Evolutionary conservation across 139 green algal genomes (phyloP), one percentile per base, ranked within the genome.

Genomic region (Haematococcus sp.): DNA sequence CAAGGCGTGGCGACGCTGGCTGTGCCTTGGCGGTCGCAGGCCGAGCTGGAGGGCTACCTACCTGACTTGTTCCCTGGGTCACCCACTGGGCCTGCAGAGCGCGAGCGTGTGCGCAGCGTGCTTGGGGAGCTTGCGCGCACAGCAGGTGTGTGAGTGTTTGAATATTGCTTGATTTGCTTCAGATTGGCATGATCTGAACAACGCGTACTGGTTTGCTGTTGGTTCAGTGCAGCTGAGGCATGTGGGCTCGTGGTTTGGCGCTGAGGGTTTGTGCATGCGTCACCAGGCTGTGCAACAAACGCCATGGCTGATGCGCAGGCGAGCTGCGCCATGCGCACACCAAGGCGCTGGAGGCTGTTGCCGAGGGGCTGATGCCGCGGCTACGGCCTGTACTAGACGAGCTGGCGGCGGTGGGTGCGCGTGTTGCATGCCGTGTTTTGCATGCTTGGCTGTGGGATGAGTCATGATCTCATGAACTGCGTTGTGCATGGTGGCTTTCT

Each of bases 321-420:
- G 89, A 96, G 75, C 84, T 97, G 23, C 63, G 78, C 7, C 72
- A 87, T 22, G 63, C 93, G 16, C 65, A 80, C 52, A 74, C 56
- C 27, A 73, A 81, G 33, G 87, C 81, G 0, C 61, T 95, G 74
- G 93, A 97, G 65, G 78, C 89, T 71, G 56, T 97, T 28, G 77
- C 79, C 44, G 85, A 88, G 52, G 88, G 76, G 19, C 67, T 97
- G 43, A 81, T 93, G 71, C 84, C 88, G 0, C 79, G 85, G 15
- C 60, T 97, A 68, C 76, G 89, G 63, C 78, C 87, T 0, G 55
- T 82, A 7, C 68, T 98, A 76, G 94, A 98, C 70, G 86, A 92
- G 13, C 75, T 80, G 15, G 71, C 60, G 2, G 58, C 56, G 73
- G 84, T 87, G 74, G 73, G 84, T 66, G 61, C n/a, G n/a, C n/a